These are phyloP conservation scores for Venturia effusa DNA, from an alignment of 2,329 filamentous ascomycete genomes.

Conservation along the genomic window DNA sequence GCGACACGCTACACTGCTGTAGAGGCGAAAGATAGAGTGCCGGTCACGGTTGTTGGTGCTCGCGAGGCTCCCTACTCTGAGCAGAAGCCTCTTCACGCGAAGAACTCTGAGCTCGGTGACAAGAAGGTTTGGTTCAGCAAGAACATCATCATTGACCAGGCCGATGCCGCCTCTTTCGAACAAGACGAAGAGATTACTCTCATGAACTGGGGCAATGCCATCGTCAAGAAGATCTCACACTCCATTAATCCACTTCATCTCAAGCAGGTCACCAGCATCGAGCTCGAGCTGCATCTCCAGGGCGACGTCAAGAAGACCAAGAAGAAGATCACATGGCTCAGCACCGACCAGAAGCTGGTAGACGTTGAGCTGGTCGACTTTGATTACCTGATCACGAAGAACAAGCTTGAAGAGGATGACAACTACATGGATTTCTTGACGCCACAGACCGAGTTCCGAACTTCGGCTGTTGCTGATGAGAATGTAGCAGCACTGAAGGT, in stretches of 20 bases:
- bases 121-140: slow-evolving; percentile 77
- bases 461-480: slow-evolving; percentile 66
- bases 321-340: slow-evolving; percentile 95
- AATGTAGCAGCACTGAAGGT: slow-evolving; percentile 70
- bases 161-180: slow-evolving; percentile 70
- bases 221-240: slow-evolving; percentile 56
- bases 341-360: slow-evolving; percentile 30
- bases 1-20: slow-evolving; percentile 44
- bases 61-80: slow-evolving; percentile 39
- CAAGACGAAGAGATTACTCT: slow-evolving; percentile 85
- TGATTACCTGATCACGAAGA: slow-evolving; percentile 81
- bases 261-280: slow-evolving; percentile 53
- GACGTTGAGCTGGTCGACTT: slow-evolving; percentile 13
- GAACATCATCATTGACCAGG: slow-evolving; percentile 73
- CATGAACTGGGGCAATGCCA: slow-evolving; percentile 92
- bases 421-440: slow-evolving; percentile 75
- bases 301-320: slow-evolving; percentile 92
- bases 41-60: slow-evolving; percentile 56
- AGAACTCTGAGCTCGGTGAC: slow-evolving; percentile 73
- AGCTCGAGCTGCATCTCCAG: slow-evolving; percentile 78
- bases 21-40: slow-evolving; percentile 58
- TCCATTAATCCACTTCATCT: slow-evolving; percentile 39
- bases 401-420: slow-evolving; percentile 84
- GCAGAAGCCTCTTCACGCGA: slow-evolving; percentile 77
- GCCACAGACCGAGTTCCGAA: slow-evolving; percentile 61